Evolutionary conservation across 2,329 filamentous ascomycete genomes (phyloP), one percentile per base, ranked within the genome.

Genomic region (Fusarium circinatum): DNA sequence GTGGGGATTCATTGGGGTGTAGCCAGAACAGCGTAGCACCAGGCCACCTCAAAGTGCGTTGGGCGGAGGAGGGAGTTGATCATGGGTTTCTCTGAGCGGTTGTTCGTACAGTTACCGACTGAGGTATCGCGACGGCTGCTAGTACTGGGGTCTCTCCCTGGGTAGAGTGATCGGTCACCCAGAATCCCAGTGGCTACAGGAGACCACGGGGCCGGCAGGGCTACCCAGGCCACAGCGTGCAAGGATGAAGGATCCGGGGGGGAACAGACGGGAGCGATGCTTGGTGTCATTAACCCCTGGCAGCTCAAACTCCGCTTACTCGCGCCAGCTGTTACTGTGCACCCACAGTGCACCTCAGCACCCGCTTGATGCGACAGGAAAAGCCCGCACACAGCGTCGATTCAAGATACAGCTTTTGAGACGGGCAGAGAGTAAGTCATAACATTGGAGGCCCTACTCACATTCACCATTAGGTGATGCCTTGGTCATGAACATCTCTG

Each of bases 1-100:
- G 41, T 58, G 61, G 39, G 38, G n/a, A 22, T 32, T 51, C 47
- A 60, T 47, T 73, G 72, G 72, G 78, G 79, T 71, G 79, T 79
- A 79, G 65, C 65, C 76, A 73, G 68, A 81, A 75, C 80, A 80
- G 75, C 47, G 80, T 82, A 76, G 76, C 76, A 81, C 80, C 75
- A 77, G 75, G 45, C 65, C 62, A 69, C 67, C 59, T 70, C 59
- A 68, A 42, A 65, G 68, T 68, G 65, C 56, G 68, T 68, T 76
- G 75, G 75, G 59, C 65, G 68, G 68, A 70, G 55, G 69, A 70
- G 57, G 42, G 18, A 52, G 68, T 71, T 76, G 79, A 80, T 80
- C 73, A 75, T 78, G 71, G 70, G 52, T 60, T 70, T 52, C 59
- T 70, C 73, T 76, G 66, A 70, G 76, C 71, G 69, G 62, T 67